Percentiles rank a stretch among this genome's conserved stretches.
Conservation (phyloP, 495 filamentous ascomycete species). For the Neurospora sp. region DNA sequence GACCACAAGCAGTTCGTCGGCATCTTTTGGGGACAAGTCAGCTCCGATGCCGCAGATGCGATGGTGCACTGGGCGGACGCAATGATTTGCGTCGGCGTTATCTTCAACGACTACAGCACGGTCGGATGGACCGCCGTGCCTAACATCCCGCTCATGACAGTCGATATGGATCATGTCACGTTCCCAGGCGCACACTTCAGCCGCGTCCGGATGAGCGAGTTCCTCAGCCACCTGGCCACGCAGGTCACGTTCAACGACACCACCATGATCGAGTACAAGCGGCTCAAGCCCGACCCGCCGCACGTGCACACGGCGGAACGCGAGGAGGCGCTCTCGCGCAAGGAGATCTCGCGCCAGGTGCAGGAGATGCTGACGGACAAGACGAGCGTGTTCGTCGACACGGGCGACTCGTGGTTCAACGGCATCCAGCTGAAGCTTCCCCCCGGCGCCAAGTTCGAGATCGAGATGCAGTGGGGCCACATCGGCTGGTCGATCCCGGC, state of each 20-base stretch:
- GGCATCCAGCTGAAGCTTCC: constrained; percentile 13
- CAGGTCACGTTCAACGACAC: constrained; percentile 7
- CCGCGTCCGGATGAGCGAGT: constrained; percentile 12
- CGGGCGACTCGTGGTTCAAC: constrained; percentile 20
- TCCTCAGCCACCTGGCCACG: constrained; percentile 7
- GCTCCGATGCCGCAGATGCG: constrained; percentile 14
- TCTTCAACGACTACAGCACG: constrained; percentile 19
- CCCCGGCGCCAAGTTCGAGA: constrained; percentile 16
- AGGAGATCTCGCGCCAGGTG: constrained; percentile 11
- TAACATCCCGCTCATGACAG: constrained; percentile 10
- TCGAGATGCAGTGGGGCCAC: constrained; percentile 23
- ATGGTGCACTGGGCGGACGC: constrained; percentile 19
- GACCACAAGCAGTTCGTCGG: constrained; percentile 15
- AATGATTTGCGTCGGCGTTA: constrained; percentile 13
- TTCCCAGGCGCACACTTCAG: constrained; percentile 16
- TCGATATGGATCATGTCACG: constrained; percentile 16
- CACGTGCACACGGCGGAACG: constrained; percentile 2
- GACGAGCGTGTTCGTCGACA: constrained; percentile 13
- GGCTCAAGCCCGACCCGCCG: constrained; percentile 10
- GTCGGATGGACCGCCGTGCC: constrained; percentile 19
- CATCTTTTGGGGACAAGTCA: constrained; percentile 18
- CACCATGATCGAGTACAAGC: constrained; percentile 17
- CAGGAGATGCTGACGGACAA: constrained; percentile 7
- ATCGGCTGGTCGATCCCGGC: constrained; percentile 22
- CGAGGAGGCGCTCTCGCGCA: constrained; percentile 10